Conservation (phyloP, 2,329 filamentous ascomycete genomes). For the Alternaria angustiovoidea region DNA sequence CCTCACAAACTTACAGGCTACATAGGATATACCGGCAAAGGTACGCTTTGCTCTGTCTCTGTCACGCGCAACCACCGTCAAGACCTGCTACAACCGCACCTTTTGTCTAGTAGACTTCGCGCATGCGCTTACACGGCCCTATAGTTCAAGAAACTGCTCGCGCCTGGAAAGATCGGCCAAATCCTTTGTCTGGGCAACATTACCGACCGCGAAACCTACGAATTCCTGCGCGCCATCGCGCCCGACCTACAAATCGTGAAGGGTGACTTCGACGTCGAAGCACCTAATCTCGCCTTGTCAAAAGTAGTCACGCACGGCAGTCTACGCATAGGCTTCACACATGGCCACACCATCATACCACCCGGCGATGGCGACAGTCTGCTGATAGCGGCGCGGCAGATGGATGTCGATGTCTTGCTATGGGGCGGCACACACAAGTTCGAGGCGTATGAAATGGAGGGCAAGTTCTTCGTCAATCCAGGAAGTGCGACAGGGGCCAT, state of each 20-base stretch:
- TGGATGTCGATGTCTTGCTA: conserved; percentile 74
- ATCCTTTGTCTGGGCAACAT: conserved; percentile 67
- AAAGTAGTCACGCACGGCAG: conserved; percentile 76
- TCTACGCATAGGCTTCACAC: conserved; percentile 73
- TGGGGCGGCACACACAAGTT: conserved; percentile 76
- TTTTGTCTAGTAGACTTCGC: background rate
- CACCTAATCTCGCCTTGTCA: conserved; percentile 69
- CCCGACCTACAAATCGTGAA: conserved; percentile 74
- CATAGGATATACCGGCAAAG: conserved; percentile 54
- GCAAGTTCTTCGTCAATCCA: conserved; percentile 75
- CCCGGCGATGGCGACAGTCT: conserved; percentile 71
- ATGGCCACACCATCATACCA: conserved; percentile 76
- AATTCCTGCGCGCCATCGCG: conserved; percentile 63
- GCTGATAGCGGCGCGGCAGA: conserved; percentile 72
- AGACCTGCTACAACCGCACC: conserved; percentile 2
- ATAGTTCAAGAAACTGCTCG: conserved; percentile 63
- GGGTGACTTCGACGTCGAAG: conserved; percentile 73
- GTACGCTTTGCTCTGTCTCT: conserved; percentile 32
- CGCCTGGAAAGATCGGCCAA: conserved; percentile 66
- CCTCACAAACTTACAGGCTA: conserved; percentile 50
- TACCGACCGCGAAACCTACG: conserved; percentile 64
- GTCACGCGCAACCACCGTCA: background rate
- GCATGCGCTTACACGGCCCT: conserved; percentile 11
- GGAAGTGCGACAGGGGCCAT: conserved; percentile 73
- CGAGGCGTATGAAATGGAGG: conserved; percentile 75